Evolutionary conservation across 163 green algal species (phyloP), one percentile per base, ranked within the genome.

Genomic region (Volvox carteri): DNA sequence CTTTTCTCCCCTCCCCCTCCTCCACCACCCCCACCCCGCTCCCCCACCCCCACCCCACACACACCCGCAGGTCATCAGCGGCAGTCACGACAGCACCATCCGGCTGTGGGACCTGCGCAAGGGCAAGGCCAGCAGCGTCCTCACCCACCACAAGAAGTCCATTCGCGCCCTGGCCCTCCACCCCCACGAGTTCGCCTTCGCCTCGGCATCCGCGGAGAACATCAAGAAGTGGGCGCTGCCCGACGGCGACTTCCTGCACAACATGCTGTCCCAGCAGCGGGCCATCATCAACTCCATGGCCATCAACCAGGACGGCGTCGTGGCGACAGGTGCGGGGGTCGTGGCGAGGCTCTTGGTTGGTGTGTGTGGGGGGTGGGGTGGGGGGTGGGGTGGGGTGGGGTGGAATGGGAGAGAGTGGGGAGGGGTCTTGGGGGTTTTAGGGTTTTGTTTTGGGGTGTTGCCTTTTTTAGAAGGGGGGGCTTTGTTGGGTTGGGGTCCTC

Each of bases 81-180:
- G 97, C 52, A 98, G 94, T 30, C 96, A 99, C 89, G 98, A 99
- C 95, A 95, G 95, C 87, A 99, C 96, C 33, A 96, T 99, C 73
- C 95, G 95, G 72, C 86, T 99, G 85, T 99, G 98, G 98, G 98
- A 99, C 94, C 94, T 99, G 46, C 94, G 97, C 56, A 95, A 92
- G 44, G 93, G 76, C 60, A 92, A 91, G 73, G 96, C 95, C 5
- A 94, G 96, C 85, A 90, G 92, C 44, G 99, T 96, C 4, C 96
- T 99, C n/a, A 99, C 98, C 7, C 97, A 98, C 93, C 98, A 99
- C 95, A 99, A 99, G 93, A 99, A 99, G 92, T 96, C 93, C 73
- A 96, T 99, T 70, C 88, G 96, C 33, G 95, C 93, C 0, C 90
- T 98, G 88, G 93, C 91, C 1, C 90, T 94, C 39, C 96, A 97